phyloP scores from a whole-genome alignment of 2,329 filamentous ascomycete genomes.

The Colletotrichum scovillei region DNA sequence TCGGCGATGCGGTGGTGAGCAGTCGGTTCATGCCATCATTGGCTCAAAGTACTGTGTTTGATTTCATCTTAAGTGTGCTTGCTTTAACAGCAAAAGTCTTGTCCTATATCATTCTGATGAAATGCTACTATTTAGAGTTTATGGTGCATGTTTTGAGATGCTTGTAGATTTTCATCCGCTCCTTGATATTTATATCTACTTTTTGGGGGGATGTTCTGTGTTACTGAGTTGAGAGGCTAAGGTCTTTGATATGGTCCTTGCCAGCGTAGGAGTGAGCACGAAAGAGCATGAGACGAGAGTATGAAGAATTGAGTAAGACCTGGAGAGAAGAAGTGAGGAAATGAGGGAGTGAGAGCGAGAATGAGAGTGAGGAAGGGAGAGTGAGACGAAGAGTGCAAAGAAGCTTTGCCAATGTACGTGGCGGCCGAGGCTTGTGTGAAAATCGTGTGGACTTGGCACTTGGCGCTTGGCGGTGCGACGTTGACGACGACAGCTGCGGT shows the following conservation, averaged over 20 bases:
- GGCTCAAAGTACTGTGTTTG: neutral
- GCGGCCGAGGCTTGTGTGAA: slow-evolving; percentile 21
- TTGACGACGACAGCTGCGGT: neutral
- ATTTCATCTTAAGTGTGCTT: slow-evolving; percentile 8
- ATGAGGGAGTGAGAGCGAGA: neutral
- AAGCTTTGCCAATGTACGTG: slow-evolving; percentile 36
- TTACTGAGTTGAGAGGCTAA: neutral
- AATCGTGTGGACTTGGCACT: slow-evolving; percentile 26
- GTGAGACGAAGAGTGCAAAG: slow-evolving; percentile 25
- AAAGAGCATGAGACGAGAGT: neutral
- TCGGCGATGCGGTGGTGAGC: neutral
- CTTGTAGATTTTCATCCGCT: neutral
- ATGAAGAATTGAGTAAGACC: too few species aligned
- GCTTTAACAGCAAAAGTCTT: neutral
- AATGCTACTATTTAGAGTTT: neutral
- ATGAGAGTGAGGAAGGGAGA: neutral
- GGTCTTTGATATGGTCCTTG: neutral
- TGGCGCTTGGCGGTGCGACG: slow-evolving; percentile 3
- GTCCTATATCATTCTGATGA: neutral
- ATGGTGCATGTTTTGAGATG: neutral
- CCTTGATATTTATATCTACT: neutral
- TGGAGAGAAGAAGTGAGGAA: neutral
- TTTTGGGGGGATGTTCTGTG: neutral
- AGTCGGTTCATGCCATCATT: neutral
- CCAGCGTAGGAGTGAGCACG: neutral